Evolutionary conservation across 1,284 basidiomycete genomes (phyloP), one percentile per base, ranked within the genome.

Genomic region (Thecaphora thlaspeos): DNA sequence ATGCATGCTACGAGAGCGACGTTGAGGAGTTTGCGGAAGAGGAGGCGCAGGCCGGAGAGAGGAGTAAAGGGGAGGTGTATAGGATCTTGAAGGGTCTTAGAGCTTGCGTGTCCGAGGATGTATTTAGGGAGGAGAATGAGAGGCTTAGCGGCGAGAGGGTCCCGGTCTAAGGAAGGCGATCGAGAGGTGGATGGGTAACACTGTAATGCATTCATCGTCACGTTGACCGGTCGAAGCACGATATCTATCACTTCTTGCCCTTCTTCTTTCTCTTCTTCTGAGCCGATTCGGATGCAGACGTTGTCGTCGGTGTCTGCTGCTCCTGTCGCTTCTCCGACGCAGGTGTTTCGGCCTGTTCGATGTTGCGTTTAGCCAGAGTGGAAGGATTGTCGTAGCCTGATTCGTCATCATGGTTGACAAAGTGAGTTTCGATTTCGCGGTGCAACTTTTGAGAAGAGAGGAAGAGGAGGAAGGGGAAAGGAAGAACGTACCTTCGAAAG

Each of bases 1-100:
- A 74, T 37, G 72, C 72, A 17, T 64, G 65, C 51, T 74, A 74
- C 49, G 63, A 73, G 34, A 59, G 53, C 39, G 70, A 69, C 50
- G 69, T 71, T 34, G 72, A 74, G 34, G 66, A 61, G 14, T 62
- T 60, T 12, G 68, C 66, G 0, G 39, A 54, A 22, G 55, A 69
- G 28, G 70, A 73, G 47, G 70, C 68, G 2, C 49, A 46, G 12
- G 38, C 17, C 18, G 57, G 41, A 37, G 68, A 66, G 21, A 45
- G 60, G n/a, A 55, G 59, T n/a, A 19, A 62, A 10, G 50, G 51
- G 0, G 70, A 72, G 42, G 43, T 72, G 32, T 55, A 53, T 26
- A 39, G 69, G 12, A 64, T 71, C 30, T 28, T 72, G n/a, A 61
- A 51, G 0, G 56, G 70, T 1, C 30, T 71, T 17, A 42, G 55